Evolutionary conservation across 306 rosid genomes (phyloP), one percentile per base, ranked within the genome.

Genomic region (Gleditsia sinensis): DNA sequence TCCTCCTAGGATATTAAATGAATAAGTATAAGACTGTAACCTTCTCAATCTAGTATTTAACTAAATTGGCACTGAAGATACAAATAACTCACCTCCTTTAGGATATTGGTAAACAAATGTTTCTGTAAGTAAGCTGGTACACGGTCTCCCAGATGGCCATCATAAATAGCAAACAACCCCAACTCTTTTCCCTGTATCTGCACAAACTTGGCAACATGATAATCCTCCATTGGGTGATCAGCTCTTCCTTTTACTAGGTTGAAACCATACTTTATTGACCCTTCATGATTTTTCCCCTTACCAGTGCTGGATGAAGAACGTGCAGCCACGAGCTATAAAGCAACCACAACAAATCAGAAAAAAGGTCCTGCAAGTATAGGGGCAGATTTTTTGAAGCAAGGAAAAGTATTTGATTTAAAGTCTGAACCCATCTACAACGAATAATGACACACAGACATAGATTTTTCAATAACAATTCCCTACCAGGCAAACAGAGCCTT

Each of bases 181-280:
- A 94, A 71, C 72, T 94, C 97, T 66, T 88, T 90, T 28, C 75
- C 88, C 51, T 86, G 78, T 68, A 71, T 68, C 89, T 63, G 86
- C 61, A 81, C 81, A 76, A 94, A 94, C 80, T 94, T 89, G 71
- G 98, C 90, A 71, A 94, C 98, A 78, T 94, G 97, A 81, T 89
- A 91, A 85, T 94, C 98, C 86, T 94, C 98, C 98, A 94, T 94
- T 43, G 97, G 97, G 76, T 94, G 98, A 76, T 91, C 90, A 64
- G 98, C 97, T 89, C 82, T 94, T 72, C 98, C 97, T 79, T 94
- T 94, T 16, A 89, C 88, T 42, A 94, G 78, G 80, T 91, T 80
- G 78, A 91, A 94, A 69, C 98, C 98, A 69, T 81, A 94, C 88
- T 88, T 94, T 70, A 88, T 81, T 70, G 82, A n/a, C 50, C 97